Evolutionary conservation across 129 eudicot species (phyloP), one percentile per base, ranked within the genome.

Genomic region (Deinandra increscens): DNA sequence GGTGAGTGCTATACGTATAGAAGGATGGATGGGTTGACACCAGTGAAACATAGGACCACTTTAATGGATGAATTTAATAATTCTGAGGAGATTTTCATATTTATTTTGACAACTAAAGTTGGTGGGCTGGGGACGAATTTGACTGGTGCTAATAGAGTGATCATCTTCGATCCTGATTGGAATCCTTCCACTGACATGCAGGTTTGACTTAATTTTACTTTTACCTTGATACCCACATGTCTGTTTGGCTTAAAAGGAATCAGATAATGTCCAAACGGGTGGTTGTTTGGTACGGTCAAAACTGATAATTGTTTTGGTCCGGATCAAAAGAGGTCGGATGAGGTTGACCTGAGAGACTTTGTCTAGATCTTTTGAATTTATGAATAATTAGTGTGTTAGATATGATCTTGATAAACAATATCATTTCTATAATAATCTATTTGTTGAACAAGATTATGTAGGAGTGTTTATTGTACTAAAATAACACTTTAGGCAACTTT

Each of bases 81-180:
- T 59, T 83, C 85, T 50, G 68, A 73, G 33, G 95, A 93, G 73
- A 81, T 93, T 15, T 93, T 93, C 73, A 80, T 93, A 55, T 89
- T 93, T 60, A 87, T 93, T 67, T 82, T 89, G 79, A 93, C 99
- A 0, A 93, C 99, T 54, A 93, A 83, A 79, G 99, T 93, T 81
- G 99, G 99, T 58, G 99, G 99, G 48, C 63, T 93, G 76, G 99
- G 99, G 41, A 93, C 99, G 15, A 93, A 93, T 74, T 75, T 93
- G 64, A 93, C 91, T 0, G 99, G 99, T 64, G 99, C 99, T 4
- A 81, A 93, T 77, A 80, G 99, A 74, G 99, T 93, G 14, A 93
- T 89, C 69, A 93, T 93, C 49, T 93, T 89, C 79, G 97, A 93
- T 74, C 99, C 99, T 50, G 97, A 93, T 72, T 93, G 99, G 97